A percentile compares a stretch with the other conserved stretches of the same genome.
phyloP scores from a whole-genome alignment of 2,329 filamentous ascomycete species.

The Colletotrichum incanum region DNA sequence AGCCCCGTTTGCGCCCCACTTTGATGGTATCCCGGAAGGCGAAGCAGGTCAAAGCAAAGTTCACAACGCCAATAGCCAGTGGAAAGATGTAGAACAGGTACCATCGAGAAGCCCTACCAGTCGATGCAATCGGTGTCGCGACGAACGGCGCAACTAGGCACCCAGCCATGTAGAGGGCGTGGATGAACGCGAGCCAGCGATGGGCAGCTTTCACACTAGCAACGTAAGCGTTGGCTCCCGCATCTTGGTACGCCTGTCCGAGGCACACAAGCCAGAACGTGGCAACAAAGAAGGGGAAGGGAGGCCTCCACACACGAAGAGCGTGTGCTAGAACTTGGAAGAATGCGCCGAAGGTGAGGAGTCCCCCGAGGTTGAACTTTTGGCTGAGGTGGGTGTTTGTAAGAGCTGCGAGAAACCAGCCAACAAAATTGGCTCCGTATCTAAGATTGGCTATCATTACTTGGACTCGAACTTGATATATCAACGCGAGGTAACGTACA shows the following conservation, averaged over 20 bases:
- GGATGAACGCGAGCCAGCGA: conserved; percentile 75
- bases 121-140: conserved; percentile 65
- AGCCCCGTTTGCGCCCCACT: conserved; percentile 41
- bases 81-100: conserved; percentile 71
- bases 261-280: conserved; percentile 73
- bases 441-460: conserved; percentile 47
- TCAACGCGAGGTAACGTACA: conserved; percentile 56
- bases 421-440: conserved; percentile 71
- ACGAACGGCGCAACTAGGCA: conserved; percentile 71
- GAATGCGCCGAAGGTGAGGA: conserved; percentile 69
- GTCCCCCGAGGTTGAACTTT: conserved; percentile 68
- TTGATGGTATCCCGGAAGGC: conserved; percentile 66
- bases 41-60: conserved; percentile 62
- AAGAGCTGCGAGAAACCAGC: conserved; percentile 72
- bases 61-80: conserved; percentile 66
- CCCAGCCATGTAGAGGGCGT: conserved; percentile 74
- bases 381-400: conserved; percentile 69
- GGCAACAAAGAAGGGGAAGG: conserved; percentile 69
- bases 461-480: rapidly evolving
- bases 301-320: conserved; percentile 70
- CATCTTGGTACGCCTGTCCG: conserved; percentile 76
- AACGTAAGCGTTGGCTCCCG: conserved; percentile 75
- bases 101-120: conserved; percentile 60
- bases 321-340: conserved; percentile 70
- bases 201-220: conserved; percentile 66